These are phyloP conservation scores for Spergularia bocconei DNA, from an alignment of 148 eudicot genomes.

Conservation along the genomic window DNA sequence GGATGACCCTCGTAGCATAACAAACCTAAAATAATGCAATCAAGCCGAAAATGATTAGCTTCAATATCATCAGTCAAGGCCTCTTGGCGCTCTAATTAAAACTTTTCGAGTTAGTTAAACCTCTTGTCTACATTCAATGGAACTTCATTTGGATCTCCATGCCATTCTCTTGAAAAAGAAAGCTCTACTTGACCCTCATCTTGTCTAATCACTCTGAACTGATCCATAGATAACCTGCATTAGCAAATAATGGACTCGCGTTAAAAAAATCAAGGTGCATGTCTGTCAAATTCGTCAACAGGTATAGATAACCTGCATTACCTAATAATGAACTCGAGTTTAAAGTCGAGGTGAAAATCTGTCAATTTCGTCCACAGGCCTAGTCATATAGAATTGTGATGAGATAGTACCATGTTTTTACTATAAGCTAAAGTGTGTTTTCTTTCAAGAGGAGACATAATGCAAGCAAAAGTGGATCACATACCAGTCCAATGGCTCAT, in stretches of 20 bases:
- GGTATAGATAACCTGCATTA: too few species aligned
- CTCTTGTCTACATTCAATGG: constrained; percentile 26
- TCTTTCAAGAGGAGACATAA: background rate
- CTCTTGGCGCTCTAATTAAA: background rate
- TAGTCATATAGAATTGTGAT: too few species aligned
- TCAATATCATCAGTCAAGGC: background rate
- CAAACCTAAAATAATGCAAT: constrained; percentile 17
- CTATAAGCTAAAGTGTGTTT: too few species aligned
- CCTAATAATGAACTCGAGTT: too few species aligned
- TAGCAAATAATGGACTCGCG: background rate
- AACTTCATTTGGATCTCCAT: constrained; percentile 4
- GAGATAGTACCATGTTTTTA: too few species aligned
- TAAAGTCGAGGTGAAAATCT: too few species aligned
- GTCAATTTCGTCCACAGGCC: too few species aligned
- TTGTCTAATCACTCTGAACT: constrained; percentile 21
- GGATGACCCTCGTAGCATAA: constrained; percentile 28
- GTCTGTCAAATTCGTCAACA: too few species aligned
- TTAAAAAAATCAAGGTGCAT: too few species aligned
- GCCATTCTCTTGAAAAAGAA: constrained; percentile 25
- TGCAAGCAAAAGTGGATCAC: background rate
- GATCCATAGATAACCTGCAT: constrained; percentile 26
- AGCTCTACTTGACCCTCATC: constrained; percentile 31
- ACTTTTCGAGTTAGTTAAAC: background rate
- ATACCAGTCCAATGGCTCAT: constrained; percentile 9
- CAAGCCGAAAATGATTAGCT: background rate